Percentiles rank a stretch among this genome's conserved stretches.
Conservation (phyloP, 805 yeast species). For the Suhomyces vadensis region DNA sequence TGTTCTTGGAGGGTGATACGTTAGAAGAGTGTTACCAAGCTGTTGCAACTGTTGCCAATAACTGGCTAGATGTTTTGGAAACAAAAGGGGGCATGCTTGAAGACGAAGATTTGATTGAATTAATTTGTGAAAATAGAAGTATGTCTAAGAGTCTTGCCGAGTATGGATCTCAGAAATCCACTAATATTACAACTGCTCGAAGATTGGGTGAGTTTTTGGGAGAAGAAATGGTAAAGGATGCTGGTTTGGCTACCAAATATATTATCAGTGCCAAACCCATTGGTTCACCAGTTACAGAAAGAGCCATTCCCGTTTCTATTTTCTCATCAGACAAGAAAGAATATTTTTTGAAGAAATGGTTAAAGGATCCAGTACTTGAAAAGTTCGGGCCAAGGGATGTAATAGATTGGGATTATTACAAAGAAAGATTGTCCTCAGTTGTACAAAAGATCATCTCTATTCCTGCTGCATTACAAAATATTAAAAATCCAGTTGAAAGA, state of each 20-base stretch:
- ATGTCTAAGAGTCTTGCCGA: conserved; percentile 92
- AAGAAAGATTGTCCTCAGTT: conserved; percentile 87
- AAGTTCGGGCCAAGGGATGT: conserved; percentile 86
- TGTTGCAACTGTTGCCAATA: conserved; percentile 89
- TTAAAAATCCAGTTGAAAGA: conserved; percentile 90
- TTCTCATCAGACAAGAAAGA: conserved; percentile 87
- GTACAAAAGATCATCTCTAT: conserved; percentile 93
- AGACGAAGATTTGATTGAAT: conserved; percentile 89
- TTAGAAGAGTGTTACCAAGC: conserved; percentile 80
- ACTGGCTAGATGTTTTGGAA: conserved; percentile 94
- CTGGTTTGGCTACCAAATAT: conserved; percentile 93
- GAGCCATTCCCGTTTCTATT: conserved; percentile 96
- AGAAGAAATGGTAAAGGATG: conserved; percentile 93
- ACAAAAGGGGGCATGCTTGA: conserved; percentile 83
- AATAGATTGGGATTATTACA: conserved; percentile 91
- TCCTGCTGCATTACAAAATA: conserved; percentile 93
- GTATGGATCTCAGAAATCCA: conserved; percentile 87
- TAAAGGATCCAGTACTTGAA: conserved; percentile 71
- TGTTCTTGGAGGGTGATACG: conserved; percentile 82
- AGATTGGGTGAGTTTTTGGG: conserved; percentile 94
- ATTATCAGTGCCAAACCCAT: conserved; percentile 82
- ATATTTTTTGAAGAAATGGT: conserved; percentile 81
- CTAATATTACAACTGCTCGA: conserved; percentile 93
- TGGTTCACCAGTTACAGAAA: conserved; percentile 88
- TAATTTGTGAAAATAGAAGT: conserved; percentile 93